Base-by-base conservation (phyloP, 108 stramenopile species). In the Cyclotella distinguenda region DNA sequence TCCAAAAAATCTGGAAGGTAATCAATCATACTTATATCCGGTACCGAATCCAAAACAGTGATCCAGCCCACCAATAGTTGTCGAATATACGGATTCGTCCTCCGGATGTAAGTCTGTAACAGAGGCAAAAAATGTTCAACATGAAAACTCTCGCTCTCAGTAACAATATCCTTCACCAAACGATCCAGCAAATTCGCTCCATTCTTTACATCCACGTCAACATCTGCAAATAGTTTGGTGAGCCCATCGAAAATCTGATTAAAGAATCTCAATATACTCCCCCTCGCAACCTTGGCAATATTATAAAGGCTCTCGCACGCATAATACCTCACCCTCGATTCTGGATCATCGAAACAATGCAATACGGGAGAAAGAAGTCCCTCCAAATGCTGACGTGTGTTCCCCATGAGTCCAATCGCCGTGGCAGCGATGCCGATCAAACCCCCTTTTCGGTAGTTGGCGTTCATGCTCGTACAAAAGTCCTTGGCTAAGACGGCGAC, bases 11-110 rank as follows among this genome's bases (percentile, higher is more conserved):
- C 96, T 9, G 96, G 95, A 10, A 98, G 77, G 60, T 89, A 96
- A 68, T 96, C 95, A 64, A 98, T 78, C 94, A 98, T 95, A 68
- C 85, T 81, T 54, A 98, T 91, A 64, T 98, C 96, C 6, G 96
- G 98, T 13, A 98, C 91, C 1, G 86, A 83, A 79, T 98, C 96
- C 57, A 98, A 71, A n/a, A 97, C 80, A 0, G 96, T 95, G 51
- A 98, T 97, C 98, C 98, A 97, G 4, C 98, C 93, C 18, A 98
- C 95, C 47, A 99, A 82, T 28, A 99, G 84, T 63, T 97, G 95
- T 46, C 98, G 93, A 67, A 96, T 95, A 73, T 93, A 97, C 0
- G 97, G 97, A 78, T 97, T 97, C 27, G 95, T 91, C 43, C 95
- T 71, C 47, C 90, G 81, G 52, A 97, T 96, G 67, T 97, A 95